Evolutionary conservation across 768 basidiomycete species (phyloP), one percentile per base, ranked within the genome.

Genomic region (Leccinum sublutescens): DNA sequence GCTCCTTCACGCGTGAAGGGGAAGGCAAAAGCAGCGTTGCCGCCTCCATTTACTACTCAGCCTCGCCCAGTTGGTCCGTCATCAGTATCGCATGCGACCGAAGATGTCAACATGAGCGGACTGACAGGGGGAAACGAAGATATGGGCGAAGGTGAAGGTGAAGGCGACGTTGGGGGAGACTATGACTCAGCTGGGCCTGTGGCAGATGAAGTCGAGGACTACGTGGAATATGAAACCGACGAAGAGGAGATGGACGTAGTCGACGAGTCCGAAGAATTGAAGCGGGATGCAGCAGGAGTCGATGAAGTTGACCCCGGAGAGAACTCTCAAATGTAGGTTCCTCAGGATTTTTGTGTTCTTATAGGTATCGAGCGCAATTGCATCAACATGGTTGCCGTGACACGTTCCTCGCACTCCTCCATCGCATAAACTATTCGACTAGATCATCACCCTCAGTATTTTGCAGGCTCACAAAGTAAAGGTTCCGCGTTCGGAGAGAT

Each of bases 221-320:
- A 68, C 2, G 27, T 50, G 27, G 50, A 50, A 12, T 74, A 74
- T 2, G 74, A 76, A n/a, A 74, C 75, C 2, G 75, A 75, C n/a
- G 77, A 73, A 29, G 76, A 79, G 60, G 76, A 79, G 50, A 73
- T 76, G 64, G 77, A 86, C 60, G 59, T 71, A 40, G 75, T 80
- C 5, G 59, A 81, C 9, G 82, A 84, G 58, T 66, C 76, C n/a
- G 76, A 79, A 47, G 81, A 80, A 58, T 47, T 79, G 36, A 66
- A 55, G 58, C 69, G 53, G 55, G 82, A 83, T 66, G 70, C 70
- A 0, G 61, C 63, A 36, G 78, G 74, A 11, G 63, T 79, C 29
- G 80, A 80, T 2, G 74, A 73, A 1, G 55, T 36, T 29, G 58
- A 56, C 4, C 59, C 60, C 36, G 57, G 33, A 43, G 61, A 66